A percentile compares a stretch with the other conserved stretches of the same genome.
These are phyloP conservation scores for Paramecium tetraurelia DNA, from an alignment of 73 alveolate species.

Conservation along the genomic window DNA sequence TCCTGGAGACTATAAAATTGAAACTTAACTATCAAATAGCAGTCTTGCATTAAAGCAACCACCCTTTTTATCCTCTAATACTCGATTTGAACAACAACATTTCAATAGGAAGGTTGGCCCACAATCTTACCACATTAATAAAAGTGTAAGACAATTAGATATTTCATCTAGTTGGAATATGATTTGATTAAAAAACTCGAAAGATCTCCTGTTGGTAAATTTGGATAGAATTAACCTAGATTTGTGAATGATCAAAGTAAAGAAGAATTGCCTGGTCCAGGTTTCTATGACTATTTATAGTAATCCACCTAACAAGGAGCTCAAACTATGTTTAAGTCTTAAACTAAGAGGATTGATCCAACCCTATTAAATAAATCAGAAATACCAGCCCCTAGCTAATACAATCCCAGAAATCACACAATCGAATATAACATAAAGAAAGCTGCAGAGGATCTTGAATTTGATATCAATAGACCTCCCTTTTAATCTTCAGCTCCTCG, in stretches of 20 bases:
- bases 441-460: neutral
- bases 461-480: slow-evolving; percentile 16
- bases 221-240: slow-evolving; percentile 39
- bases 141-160: neutral
- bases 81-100: neutral
- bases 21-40: neutral
- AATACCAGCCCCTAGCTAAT: slow-evolving; percentile 5
- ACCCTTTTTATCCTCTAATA: slow-evolving; percentile 11
- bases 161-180: neutral
- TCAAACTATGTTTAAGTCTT: neutral
- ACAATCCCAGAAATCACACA: neutral
- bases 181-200: neutral
- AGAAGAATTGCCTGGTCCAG: neutral
- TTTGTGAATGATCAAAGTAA: neutral
- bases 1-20: slow-evolving; percentile 31
- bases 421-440: neutral
- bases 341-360: neutral
- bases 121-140: neutral
- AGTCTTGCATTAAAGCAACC: neutral
- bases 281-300: neutral
- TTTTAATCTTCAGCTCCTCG: slow-evolving; percentile 11
- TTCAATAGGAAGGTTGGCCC: neutral
- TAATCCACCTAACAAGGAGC: neutral
- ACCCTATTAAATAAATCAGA: neutral
- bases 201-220: slow-evolving; percentile 45